These are phyloP conservation scores for Phytophthora macrochlamydospora DNA, from an alignment of 352 stramenopile genomes.

Conservation along the genomic window DNA sequence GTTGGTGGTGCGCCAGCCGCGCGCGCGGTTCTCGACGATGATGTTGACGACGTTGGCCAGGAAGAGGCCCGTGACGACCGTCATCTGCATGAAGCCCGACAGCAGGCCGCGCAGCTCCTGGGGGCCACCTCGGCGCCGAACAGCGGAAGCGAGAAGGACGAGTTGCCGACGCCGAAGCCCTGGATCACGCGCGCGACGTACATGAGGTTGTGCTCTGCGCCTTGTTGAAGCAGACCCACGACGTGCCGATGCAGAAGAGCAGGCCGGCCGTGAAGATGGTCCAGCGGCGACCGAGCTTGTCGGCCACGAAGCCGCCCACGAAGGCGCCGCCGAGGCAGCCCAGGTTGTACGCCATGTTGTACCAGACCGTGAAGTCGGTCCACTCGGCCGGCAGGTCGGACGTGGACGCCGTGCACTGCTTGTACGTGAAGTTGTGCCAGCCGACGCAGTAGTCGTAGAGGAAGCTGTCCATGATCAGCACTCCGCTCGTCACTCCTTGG, in stretches of 20 bases:
- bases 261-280: conserved; percentile 35
- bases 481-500: conserved; percentile 27
- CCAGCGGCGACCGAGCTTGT: conserved; percentile 32
- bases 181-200: conserved; percentile 25
- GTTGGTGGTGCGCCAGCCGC: conserved; percentile 39
- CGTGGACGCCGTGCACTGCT: conserved; percentile 22
- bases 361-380: conserved; percentile 34
- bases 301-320: conserved; percentile 24
- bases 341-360: conserved; percentile 35
- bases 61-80: conserved; percentile 34
- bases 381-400: conserved; percentile 32
- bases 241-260: conserved; percentile 30
- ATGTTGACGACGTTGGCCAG: conserved; percentile 40
- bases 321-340: conserved; percentile 28
- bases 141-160: conserved; percentile 20
- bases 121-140: conserved; percentile 19
- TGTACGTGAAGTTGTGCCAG: conserved; percentile 21
- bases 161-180: conserved; percentile 29
- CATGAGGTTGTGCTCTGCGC: conserved; percentile 17
- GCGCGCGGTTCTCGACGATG: conserved; percentile 23
- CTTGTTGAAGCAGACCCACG: conserved; percentile 29
- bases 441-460: conserved; percentile 28
- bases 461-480: conserved; percentile 39
- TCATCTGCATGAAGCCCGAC: conserved; percentile 31
- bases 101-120: conserved; percentile 17